Evolutionary conservation across 2,329 filamentous ascomycete species (phyloP).

Genomic region (Stachybotrys elegans): DNA sequence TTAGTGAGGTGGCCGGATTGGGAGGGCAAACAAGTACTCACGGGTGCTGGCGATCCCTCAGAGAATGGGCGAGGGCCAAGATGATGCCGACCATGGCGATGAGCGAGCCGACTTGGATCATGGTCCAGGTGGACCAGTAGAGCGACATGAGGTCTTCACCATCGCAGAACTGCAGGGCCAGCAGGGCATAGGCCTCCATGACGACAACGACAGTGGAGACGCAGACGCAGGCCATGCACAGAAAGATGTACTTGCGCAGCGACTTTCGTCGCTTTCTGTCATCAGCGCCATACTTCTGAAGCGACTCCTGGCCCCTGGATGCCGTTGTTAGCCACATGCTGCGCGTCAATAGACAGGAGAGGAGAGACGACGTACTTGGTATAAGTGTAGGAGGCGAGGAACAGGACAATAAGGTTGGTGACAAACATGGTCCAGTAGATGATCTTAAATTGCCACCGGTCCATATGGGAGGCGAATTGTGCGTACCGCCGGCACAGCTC

Average conservation of each 20-base stretch:
- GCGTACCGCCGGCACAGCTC: conserved; percentile 35
- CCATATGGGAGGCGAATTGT: conserved; percentile 37
- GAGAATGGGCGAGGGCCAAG: conserved; percentile 44
- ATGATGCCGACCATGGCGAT: conserved; percentile 55
- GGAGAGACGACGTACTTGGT: conserved; percentile 31
- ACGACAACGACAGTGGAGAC: conserved; percentile 40
- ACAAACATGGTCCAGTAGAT: conserved; percentile 44
- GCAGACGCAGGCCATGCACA: conserved; percentile 38
- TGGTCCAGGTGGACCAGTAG: conserved; percentile 58
- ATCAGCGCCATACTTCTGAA: conserved; percentile 30
- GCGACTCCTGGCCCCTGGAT: conserved; percentile 25
- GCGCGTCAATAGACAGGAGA: background rate
- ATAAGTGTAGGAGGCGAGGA: conserved; percentile 36
- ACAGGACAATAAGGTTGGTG: conserved; percentile 38
- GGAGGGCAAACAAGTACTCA: conserved; percentile 24
- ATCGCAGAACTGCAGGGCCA: conserved; percentile 54
- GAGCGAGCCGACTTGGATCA: conserved; percentile 52
- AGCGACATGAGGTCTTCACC: conserved; percentile 55
- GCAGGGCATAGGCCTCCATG: conserved; percentile 49
- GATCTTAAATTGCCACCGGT: conserved; percentile 35
- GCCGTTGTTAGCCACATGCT: conserved; percentile 3
- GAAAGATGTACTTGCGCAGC: conserved; percentile 35
- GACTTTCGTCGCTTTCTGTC: conserved; percentile 26
- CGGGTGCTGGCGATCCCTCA: conserved; percentile 47
- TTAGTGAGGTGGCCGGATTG: conserved; percentile 1